Evolutionary conservation across 306 rosid genomes (phyloP).

Genomic region (Castanea crenata): DNA sequence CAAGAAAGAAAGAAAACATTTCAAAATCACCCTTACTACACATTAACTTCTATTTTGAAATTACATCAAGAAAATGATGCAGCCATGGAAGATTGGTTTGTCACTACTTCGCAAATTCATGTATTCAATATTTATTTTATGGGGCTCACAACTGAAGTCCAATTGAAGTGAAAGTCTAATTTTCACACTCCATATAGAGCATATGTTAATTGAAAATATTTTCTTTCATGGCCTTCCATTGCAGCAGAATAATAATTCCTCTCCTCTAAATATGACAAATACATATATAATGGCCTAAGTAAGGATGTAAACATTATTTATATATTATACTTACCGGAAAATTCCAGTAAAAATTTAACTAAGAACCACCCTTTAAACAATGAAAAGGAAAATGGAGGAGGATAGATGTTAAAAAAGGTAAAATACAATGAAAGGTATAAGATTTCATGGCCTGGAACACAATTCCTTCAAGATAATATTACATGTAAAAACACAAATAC

Average conservation of each 20-base stretch:
- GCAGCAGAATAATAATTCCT: background rate
- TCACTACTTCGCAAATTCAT: too few species aligned
- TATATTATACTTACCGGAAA: background rate
- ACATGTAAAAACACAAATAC: background rate
- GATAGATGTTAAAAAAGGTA: conserved; percentile 10
- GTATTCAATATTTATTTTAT: too few species aligned
- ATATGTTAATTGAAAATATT: too few species aligned
- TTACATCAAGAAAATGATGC: too few species aligned
- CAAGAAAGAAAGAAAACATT: too few species aligned
- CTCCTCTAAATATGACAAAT: background rate
- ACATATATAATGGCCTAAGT: background rate
- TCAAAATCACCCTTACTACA: too few species aligned
- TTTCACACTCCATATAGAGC: too few species aligned
- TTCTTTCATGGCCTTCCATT: too few species aligned
- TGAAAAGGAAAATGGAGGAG: conserved; percentile 5
- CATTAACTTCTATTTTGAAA: too few species aligned
- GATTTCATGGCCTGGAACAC: background rate
- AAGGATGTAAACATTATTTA: background rate
- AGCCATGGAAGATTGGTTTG: too few species aligned
- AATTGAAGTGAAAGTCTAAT: too few species aligned
- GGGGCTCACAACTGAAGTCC: too few species aligned
- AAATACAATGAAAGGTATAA: background rate
- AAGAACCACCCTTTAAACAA: background rate
- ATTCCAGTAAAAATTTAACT: background rate
- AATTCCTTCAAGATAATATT: background rate